Conservation (phyloP, 108 stramenopile species). For the Cyclostephanos invisitatus region DNA sequence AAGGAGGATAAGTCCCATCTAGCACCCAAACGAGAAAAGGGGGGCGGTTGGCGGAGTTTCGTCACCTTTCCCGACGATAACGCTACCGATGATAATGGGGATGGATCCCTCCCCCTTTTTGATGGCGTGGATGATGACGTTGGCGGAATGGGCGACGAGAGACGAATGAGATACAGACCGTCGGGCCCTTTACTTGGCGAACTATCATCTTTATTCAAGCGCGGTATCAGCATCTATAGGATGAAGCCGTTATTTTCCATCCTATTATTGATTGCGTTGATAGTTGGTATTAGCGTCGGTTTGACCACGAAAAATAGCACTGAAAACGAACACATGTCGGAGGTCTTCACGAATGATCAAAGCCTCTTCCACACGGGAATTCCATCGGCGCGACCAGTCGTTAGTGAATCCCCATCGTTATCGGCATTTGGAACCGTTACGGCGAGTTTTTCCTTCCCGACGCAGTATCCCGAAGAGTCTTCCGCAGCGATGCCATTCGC, state of each 20-base stretch:
- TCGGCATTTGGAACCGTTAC: background rate
- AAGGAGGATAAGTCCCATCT: slow-evolving; percentile 26
- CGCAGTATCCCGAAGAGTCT: background rate
- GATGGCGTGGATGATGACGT: background rate
- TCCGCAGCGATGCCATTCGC: too few species aligned
- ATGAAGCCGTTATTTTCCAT: background rate
- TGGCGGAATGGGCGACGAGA: too few species aligned
- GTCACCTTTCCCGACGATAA: background rate
- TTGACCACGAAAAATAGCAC: background rate
- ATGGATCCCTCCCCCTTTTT: background rate
- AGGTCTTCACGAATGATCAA: background rate
- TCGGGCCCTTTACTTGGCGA: too few species aligned
- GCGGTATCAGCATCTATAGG: background rate
- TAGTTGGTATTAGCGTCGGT: background rate
- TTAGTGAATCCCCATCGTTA: background rate
- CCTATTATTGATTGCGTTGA: slow-evolving; percentile 1
- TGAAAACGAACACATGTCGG: background rate
- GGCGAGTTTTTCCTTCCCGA: background rate
- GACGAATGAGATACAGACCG: too few species aligned
- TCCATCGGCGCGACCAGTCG: background rate
- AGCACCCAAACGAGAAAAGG: slow-evolving; percentile 7
- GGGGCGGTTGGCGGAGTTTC: background rate
- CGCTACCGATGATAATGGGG: background rate
- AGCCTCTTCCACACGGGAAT: slow-evolving; percentile 1
- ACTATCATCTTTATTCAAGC: background rate